Base-by-base conservation (phyloP, 2,329 filamentous ascomycete genomes). In the Aspergillus aculeatus region DNA sequence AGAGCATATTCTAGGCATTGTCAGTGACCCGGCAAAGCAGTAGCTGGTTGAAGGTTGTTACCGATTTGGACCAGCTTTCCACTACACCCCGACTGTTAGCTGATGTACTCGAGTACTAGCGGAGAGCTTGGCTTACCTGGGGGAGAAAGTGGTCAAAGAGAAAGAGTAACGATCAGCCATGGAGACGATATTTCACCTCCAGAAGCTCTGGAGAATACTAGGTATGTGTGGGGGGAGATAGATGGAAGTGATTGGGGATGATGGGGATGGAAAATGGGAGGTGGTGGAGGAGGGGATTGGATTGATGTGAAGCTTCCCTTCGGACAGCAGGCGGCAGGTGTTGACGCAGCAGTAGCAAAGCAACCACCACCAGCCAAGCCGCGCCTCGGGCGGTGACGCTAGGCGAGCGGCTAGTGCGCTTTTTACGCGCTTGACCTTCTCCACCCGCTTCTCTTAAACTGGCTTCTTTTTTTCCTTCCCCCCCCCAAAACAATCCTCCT, bases 161-260 rank as follows among this genome's bases (percentile, higher is more conserved):
- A 99, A 99, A 58, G 94, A 97, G 81, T 99, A 99, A 83, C 95
- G 86, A 81, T 99, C 95, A 75, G 95, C 94, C 94, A 99, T 99
- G 76, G 62, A 82, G 73, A 64, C 60, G 61, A 59, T 16, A 63
- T 41, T 57, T 19, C 53, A 61, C 54, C 55, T 62, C 60, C 56
- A 61, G 50, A 56, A 66, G 61, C 65, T 70, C 58, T 35, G 50
- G 51, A 21, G 49, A 21, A 31, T 12, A 23, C n/a, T 26, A n/a
- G n/a, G 11, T 19, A 62, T 19, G 44, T 26, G 12, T 19, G 35
- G n/a, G 49, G 31, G 14, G 26, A 51, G 48, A 57, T 58, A 44
- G 6, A 62, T 49, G 35, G 50, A 53, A 41, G 29, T 61, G 54
- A 54, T 58, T 47, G 47, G 35, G 56, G 57, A 47, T 48, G 57